Percentiles rank a stretch among this genome's conserved stretches.
Evolutionary conservation across 2,329 filamentous ascomycete species (phyloP).

Genomic region (Monosporascus sp.): DNA sequence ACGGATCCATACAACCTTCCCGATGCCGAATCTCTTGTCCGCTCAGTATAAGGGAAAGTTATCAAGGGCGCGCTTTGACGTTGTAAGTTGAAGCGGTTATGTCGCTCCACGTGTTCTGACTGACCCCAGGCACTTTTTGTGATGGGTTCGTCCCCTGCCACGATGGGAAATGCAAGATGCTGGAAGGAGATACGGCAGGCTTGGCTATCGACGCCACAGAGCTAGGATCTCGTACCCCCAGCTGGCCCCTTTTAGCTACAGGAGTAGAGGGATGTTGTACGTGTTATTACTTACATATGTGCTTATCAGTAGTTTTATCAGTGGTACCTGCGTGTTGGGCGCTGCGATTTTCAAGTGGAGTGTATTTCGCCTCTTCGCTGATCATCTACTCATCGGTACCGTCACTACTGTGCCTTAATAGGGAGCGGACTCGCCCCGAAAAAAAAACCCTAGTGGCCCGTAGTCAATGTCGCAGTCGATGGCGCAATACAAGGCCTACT

Average conservation of each 20-base stretch:
- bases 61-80: too few relatives aligned
- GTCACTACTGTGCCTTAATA: background rate
- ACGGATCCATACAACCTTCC: too few relatives aligned
- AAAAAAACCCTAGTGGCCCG: background rate
- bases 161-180: background rate
- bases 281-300: too few relatives aligned
- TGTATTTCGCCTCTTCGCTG: too few relatives aligned
- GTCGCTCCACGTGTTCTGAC: background rate
- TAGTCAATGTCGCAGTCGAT: background rate
- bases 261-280: too few relatives aligned
- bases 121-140: background rate
- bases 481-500: background rate
- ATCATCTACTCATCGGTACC: too few relatives aligned
- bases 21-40: too few relatives aligned
- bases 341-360: too few relatives aligned
- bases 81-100: background rate
- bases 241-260: background rate
- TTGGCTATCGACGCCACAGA: background rate
- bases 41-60: too few relatives aligned
- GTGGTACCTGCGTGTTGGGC: too few relatives aligned
- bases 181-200: background rate
- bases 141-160: background rate
- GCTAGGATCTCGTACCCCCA: too few relatives aligned
- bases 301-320: too few relatives aligned
- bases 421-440: background rate